These are phyloP conservation scores for Inga oerstediana DNA, from an alignment of 306 rosid genomes.

Conservation along the genomic window DNA sequence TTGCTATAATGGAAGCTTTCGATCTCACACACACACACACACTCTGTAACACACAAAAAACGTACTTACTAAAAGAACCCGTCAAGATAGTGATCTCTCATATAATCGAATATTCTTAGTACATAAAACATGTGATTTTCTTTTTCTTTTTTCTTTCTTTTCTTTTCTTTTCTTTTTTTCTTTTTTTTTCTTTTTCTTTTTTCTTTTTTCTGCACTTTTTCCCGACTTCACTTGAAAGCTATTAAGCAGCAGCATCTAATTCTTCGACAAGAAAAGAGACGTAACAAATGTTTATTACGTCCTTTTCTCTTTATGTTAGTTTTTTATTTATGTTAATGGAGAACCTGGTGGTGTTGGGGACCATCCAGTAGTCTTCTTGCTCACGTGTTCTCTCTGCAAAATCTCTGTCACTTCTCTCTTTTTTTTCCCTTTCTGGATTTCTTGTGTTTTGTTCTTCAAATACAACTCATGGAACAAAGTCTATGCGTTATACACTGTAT, in stretches of 20 bases:
- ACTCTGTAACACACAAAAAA: too few relatives aligned
- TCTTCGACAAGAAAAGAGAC: neutral
- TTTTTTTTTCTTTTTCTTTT: neutral
- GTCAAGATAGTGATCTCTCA: too few relatives aligned
- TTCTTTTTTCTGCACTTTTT: neutral
- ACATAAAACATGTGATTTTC: too few relatives aligned
- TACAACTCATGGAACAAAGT: neutral
- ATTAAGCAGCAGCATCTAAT: neutral
- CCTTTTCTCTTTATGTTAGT: neutral
- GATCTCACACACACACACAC: neutral
- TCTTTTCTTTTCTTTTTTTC: too few relatives aligned
- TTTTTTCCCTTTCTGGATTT: neutral
- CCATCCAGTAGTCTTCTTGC: neutral
- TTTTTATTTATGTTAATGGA: neutral
- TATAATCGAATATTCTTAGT: too few relatives aligned
- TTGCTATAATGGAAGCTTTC: neutral
- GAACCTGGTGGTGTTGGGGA: neutral
- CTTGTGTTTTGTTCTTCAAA: neutral
- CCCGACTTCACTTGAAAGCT: neutral
- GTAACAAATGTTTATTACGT: neutral
- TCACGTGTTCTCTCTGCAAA: neutral
- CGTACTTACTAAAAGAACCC: too few relatives aligned
- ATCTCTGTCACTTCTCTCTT: neutral
- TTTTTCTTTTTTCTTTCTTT: too few relatives aligned
- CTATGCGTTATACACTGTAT: neutral